Percentiles rank a stretch among this genome's conserved stretches.
phyloP scores from a whole-genome alignment of 2,329 filamentous ascomycete genomes.

The Sporothrix schenckii region DNA sequence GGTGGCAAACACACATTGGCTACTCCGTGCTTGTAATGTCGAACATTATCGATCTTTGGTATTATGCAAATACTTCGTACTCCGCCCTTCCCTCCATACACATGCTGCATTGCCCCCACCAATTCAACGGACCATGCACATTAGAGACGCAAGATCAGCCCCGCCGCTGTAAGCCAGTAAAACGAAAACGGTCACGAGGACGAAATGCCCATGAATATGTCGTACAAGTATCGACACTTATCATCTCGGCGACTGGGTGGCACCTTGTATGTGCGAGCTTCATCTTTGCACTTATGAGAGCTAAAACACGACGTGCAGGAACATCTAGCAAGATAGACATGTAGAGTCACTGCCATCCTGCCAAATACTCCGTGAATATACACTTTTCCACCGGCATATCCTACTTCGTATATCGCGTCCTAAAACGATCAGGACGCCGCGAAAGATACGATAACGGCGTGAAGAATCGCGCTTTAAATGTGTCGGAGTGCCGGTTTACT shows the following conservation, averaged over 20 bases:
- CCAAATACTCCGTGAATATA: neutral
- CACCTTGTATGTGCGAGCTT: neutral
- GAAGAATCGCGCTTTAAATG: neutral
- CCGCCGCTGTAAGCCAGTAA: neutral
- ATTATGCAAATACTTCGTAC: neutral
- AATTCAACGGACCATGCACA: neutral
- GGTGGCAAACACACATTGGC: conserved; percentile 9
- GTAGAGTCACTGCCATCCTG: neutral
- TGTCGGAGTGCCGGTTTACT: conserved; percentile 5
- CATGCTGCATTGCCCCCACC: neutral
- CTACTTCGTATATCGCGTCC: no score
- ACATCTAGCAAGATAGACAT: neutral
- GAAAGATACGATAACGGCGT: neutral
- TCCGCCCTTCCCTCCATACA: neutral
- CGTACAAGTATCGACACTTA: neutral
- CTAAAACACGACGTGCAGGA: neutral
- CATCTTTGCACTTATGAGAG: neutral
- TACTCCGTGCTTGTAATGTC: no score
- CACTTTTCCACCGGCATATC: neutral
- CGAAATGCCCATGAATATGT: neutral
- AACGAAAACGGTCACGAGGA: neutral
- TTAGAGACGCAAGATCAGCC: neutral
- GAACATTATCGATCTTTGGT: no score
- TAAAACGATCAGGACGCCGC: no score
- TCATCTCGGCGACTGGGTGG: neutral